Base-by-base conservation (phyloP, 331 rosid species). In the Malus hybrid region DNA sequence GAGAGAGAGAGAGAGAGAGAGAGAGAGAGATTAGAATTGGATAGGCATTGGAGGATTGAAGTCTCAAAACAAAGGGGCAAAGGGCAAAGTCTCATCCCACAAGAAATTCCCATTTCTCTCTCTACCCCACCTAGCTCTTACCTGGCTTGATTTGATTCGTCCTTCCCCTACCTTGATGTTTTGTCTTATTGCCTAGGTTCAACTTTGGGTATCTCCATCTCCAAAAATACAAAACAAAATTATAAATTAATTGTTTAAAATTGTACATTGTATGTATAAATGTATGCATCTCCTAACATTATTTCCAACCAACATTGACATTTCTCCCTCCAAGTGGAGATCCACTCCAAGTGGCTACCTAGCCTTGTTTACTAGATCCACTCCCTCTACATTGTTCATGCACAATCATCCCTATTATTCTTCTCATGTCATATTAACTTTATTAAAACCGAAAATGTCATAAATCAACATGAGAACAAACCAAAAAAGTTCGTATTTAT, bases 131-230 rank as follows among this genome's bases (percentile, higher is more conserved):
- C 59, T 0, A 5, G 3, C 55, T 5, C 55, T 81, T 65, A 80
- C 88, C 69, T 90, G 90, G 87, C 96, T 11, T 77, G 77, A 46
- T 76, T 76, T 80, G 65, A 85, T 85, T 88, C 73, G 86, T 76
- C 84, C 78, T 71, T 72, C 57, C 74, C 71, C 71, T 75, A 78
- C 86, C 78, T 50, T 65, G 33, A 16, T 60, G 52, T 10, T 78
- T 87, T 92, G 92, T 88, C 91, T 79, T 90, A 84, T 88, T 90
- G 73, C 62, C 89, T 71, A 78, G 87, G 88, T 90, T 93, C 93
- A 84, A 28, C 80, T 76, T 64, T 46, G 12, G 12, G 67, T 77
- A 79, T 82, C 79, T 71, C 72, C 69, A 69, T 55, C 63, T 34
- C 50, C 56, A 14, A 48, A 68, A 13, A 19, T 0, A 52, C 27